These are phyloP conservation scores for Coprinellus micaceus DNA, from an alignment of 768 basidiomycete species.

Conservation along the genomic window DNA sequence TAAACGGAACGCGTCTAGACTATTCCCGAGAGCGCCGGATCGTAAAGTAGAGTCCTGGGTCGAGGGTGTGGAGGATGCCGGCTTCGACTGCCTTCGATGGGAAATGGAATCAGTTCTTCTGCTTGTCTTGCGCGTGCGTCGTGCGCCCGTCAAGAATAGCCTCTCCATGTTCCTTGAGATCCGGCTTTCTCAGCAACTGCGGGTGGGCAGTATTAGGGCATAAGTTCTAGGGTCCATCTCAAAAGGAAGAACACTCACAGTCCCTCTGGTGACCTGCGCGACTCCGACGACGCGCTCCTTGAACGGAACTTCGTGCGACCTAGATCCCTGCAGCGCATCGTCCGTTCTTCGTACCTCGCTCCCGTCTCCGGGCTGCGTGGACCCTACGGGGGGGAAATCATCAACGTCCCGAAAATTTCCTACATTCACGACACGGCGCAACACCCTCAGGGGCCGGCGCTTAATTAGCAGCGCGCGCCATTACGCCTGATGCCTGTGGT, in stretches of 20 bases:
- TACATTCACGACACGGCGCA: background rate
- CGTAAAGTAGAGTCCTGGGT: no score
- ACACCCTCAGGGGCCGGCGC: no score
- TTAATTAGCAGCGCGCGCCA: no score
- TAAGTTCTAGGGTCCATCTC: background rate
- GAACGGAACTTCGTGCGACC: constrained; percentile 35
- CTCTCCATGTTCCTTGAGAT: constrained; percentile 50
- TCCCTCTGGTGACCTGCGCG: constrained; percentile 41
- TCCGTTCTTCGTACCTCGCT: background rate
- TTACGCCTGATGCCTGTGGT: no score
- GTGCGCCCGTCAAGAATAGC: constrained; percentile 50
- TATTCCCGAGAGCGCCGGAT: no score
- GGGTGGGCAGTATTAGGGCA: background rate
- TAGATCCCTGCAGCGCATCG: background rate
- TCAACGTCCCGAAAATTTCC: no score
- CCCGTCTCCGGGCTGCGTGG: background rate
- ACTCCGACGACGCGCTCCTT: constrained; percentile 56
- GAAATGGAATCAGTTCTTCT: no score
- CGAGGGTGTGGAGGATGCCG: no score
- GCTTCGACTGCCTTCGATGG: no score
- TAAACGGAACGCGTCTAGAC: no score
- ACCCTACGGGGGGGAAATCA: no score
- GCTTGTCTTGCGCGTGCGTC: constrained; percentile 28
- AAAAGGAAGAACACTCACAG: constrained; percentile 24
- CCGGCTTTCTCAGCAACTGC: constrained; percentile 35